Conservation (phyloP, 306 rosid species). For the Sesbania bispinosa region DNA sequence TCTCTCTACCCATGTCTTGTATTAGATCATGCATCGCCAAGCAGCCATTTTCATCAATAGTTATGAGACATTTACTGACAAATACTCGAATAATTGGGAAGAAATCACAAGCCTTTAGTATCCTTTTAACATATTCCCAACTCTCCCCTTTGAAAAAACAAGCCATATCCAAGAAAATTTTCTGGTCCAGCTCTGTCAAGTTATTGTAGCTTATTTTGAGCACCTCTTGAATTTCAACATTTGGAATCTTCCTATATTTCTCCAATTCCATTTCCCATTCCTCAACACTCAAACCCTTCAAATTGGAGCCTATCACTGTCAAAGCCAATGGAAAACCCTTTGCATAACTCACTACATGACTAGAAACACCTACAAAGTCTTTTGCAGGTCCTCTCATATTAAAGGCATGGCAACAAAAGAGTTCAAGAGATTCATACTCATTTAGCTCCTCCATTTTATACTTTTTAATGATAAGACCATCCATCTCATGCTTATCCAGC, state of each 20-base stretch:
- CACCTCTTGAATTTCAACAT: neutral
- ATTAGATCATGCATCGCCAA: slow-evolving; percentile 20
- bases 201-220: slow-evolving; percentile 13
- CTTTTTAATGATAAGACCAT: neutral
- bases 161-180: slow-evolving; percentile 22
- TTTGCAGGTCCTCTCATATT: neutral
- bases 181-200: neutral
- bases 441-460: slow-evolving; percentile 22
- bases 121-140: neutral
- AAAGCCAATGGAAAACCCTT: slow-evolving; percentile 24
- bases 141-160: slow-evolving; percentile 13
- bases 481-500: neutral
- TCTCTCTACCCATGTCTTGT: slow-evolving; percentile 20
- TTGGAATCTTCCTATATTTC: neutral
- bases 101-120: neutral
- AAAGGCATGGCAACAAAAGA: slow-evolving; percentile 21
- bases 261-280: slow-evolving; percentile 5
- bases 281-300: neutral
- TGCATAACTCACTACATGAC: slow-evolving; percentile 22
- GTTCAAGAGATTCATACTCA: neutral
- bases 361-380: neutral
- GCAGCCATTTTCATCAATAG: neutral
- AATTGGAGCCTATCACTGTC: slow-evolving; percentile 20
- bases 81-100: neutral
- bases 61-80: neutral